phyloP scores from a whole-genome alignment of 495 filamentous ascomycete species.

The Sporormia fimetaria region DNA sequence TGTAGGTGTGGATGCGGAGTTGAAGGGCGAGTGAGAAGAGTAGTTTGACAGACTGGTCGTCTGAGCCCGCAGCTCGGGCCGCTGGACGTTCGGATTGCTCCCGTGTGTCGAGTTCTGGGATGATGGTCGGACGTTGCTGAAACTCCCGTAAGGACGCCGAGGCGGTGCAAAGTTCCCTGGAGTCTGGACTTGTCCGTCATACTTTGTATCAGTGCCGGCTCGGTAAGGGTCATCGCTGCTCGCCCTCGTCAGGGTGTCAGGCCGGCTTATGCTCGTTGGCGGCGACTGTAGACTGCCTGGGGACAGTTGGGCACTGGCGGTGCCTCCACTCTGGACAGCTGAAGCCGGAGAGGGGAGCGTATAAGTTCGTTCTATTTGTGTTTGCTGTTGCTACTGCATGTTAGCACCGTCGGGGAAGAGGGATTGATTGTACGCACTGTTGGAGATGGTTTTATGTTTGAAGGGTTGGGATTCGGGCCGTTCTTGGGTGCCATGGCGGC shows the following conservation, averaged over 20 bases:
- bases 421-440: conserved; percentile 17
- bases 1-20: conserved; percentile 17
- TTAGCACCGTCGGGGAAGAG: conserved; percentile 6
- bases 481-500: conserved; percentile 19
- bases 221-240: conserved; percentile 25
- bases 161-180: conserved; percentile 19
- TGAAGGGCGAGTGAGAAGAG: conserved; percentile 24
- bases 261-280: conserved; percentile 9
- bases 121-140: conserved; percentile 7
- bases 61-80: conserved; percentile 19
- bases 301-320: conserved; percentile 15
- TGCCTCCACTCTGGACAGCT: conserved; percentile 10
- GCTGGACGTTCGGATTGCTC: conserved; percentile 19
- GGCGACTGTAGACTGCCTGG: conserved; percentile 21
- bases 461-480: conserved; percentile 8
- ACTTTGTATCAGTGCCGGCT: conserved; percentile 11
- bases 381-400: conserved; percentile 12
- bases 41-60: conserved; percentile 22
- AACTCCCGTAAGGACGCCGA: conserved; percentile 13
- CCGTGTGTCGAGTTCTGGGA: conserved; percentile 18
- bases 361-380: conserved; percentile 14
- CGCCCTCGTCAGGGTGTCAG: conserved; percentile 12
- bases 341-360: conserved; percentile 22
- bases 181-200: conserved; percentile 15
- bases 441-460: conserved; percentile 14